Base-by-base conservation (phyloP, 2,329 filamentous ascomycete species). In the Curvularia hawaiiensis region DNA sequence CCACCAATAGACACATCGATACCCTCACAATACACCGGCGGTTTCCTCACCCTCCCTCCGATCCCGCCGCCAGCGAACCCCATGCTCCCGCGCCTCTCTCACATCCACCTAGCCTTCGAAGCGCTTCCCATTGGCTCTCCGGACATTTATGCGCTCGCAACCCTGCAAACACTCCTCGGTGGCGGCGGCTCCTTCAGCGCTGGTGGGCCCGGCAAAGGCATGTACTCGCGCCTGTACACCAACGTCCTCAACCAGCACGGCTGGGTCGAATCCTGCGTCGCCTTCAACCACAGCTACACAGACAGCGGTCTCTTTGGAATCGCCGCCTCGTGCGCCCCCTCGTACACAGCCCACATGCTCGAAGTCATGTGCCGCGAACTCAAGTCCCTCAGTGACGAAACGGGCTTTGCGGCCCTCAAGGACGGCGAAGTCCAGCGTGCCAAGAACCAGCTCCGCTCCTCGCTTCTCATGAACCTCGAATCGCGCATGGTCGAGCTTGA, bases 151-250 rank as follows among this genome's bases (percentile, higher is more conserved):
- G 93, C 95, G 18, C 88, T 98, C 44, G 95, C 95, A 7, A 97
- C 94, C 0, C 84, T 99, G 1, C 96, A 98, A 78, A 98, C 92
- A 1, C 89, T 99, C 10, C 90, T 99, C 33, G 95, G 95, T 56
- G 95, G 95, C 47, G 95, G 95, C 48, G 95, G 95, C 24, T 97
- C 93, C 54, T 99, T 99, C 81, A 96, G 91, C 16, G 95, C 95
- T 52, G 95, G 95, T 68, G 95, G 95, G 0, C 95, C 95, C 4
- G 95, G 95, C 52, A 99, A 99, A 82, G 95, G 95, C 76, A 99
- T 99, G 95, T 98, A 98, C 83, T 96, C 91, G 38, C 90, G 95
- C 12, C 86, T 99, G 9, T 99, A 97, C 83, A 98, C 93, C 62
- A 97, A 97, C 75, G 94, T 98, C 0, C 85, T 99, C 50, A 99